These are phyloP conservation scores for Solanum etuberosum DNA, from an alignment of 257 asterid genomes.

Conservation along the genomic window DNA sequence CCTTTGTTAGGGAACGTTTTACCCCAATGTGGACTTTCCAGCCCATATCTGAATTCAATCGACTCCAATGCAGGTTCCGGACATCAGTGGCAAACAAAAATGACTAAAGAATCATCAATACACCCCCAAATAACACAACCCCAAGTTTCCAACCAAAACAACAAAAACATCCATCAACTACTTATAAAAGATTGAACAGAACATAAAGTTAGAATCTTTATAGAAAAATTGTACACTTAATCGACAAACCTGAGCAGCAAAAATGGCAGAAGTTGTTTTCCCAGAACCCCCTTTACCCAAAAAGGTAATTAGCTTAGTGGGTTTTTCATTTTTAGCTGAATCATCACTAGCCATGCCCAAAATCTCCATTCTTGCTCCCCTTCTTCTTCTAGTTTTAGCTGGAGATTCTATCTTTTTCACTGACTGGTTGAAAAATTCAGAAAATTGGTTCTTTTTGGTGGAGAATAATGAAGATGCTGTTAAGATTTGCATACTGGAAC, in stretches of 20 bases:
- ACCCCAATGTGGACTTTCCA: not conserved
- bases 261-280: constrained; percentile 76
- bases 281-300: constrained; percentile 98
- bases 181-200: not conserved
- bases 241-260: constrained; percentile 80
- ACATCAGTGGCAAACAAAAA: not conserved
- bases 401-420: not conserved
- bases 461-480: constrained; percentile 3
- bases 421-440: constrained; percentile 8
- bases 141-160: not conserved
- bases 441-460: not conserved
- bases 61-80: not conserved
- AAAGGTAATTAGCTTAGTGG: constrained; percentile 70
- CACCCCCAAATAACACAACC: not conserved
- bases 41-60: not conserved
- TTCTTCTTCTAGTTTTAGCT: constrained; percentile 7
- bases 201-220: not conserved
- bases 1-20: not conserved
- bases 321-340: constrained; percentile 25
- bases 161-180: not conserved
- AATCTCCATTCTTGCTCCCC: constrained; percentile 16
- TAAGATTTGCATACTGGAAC: not conserved
- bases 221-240: not conserved
- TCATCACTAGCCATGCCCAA: constrained; percentile 23
- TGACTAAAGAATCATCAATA: not conserved